phyloP scores from a whole-genome alignment of 2,329 filamentous ascomycete genomes.

The Penicillium sp. region DNA sequence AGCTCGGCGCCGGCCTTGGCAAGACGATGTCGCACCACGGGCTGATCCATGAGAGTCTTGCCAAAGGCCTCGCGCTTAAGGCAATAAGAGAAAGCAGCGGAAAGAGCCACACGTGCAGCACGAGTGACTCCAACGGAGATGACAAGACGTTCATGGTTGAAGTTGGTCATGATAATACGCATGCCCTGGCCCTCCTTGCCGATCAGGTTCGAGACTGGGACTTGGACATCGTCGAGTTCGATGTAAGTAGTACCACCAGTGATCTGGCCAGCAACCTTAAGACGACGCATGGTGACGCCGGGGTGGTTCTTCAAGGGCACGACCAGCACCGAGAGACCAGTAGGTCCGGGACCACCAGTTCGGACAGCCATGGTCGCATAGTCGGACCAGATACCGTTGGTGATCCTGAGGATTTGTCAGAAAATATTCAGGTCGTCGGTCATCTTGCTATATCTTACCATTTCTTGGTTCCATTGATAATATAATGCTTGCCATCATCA shows the following conservation, averaged over 20 bases:
- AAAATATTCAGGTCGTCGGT: neutral
- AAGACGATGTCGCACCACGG: slow-evolving; percentile 74
- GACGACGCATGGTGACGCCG: slow-evolving; percentile 70
- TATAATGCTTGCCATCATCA: slow-evolving; percentile 68
- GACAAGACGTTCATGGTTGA: slow-evolving; percentile 76
- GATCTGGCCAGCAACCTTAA: slow-evolving; percentile 70
- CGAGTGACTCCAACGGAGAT: slow-evolving; percentile 70
- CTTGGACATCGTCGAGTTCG: slow-evolving; percentile 75
- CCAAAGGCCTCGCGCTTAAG: slow-evolving; percentile 72
- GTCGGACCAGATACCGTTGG: slow-evolving; percentile 73
- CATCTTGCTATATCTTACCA: slow-evolving; percentile 55
- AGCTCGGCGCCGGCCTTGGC: slow-evolving; percentile 72
- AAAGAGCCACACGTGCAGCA: slow-evolving; percentile 65
- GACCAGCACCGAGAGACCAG: slow-evolving; percentile 69
- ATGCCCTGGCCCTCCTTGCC: slow-evolving; percentile 74
- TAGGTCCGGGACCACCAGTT: slow-evolving; percentile 68
- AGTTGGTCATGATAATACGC: slow-evolving; percentile 78
- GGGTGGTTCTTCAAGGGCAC: slow-evolving; percentile 71
- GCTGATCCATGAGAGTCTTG: slow-evolving; percentile 73
- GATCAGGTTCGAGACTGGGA: slow-evolving; percentile 73
- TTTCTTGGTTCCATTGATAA: slow-evolving; percentile 79
- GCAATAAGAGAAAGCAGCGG: slow-evolving; percentile 66
- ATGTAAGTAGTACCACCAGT: slow-evolving; percentile 75
- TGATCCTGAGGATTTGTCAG: slow-evolving; percentile 58
- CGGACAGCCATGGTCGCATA: slow-evolving; percentile 74